Conservation (phyloP, 306 rosid species). For the Gleditsia sinensis region DNA sequence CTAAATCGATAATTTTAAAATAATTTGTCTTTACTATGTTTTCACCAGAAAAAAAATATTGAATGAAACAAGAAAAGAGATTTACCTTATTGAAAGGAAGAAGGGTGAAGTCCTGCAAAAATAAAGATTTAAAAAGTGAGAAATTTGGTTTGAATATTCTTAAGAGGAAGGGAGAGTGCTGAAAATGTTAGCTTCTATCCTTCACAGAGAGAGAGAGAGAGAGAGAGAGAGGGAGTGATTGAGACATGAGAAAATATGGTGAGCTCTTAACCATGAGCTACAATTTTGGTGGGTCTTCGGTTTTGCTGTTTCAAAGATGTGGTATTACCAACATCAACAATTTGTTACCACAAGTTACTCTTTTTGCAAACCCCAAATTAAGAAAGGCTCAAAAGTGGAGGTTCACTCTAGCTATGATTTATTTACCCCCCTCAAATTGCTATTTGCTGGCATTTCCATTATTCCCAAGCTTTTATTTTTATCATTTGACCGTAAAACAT, state of each 20-base stretch:
- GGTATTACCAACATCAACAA: background rate
- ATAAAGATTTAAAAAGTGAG: background rate
- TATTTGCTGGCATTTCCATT: background rate
- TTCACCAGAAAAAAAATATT: background rate
- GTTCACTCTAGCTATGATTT: background rate
- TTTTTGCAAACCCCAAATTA: background rate
- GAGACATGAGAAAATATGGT: background rate
- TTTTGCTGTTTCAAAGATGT: conserved; percentile 28
- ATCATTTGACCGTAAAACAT: too few relatives aligned
- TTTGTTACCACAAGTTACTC: conserved; percentile 29
- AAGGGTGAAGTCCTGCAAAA: background rate
- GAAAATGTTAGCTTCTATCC: background rate
- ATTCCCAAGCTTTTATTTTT: background rate
- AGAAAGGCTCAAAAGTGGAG: background rate
- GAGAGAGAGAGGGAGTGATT: background rate
- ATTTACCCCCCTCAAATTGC: background rate
- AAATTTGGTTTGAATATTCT: background rate
- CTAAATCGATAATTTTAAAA: too few relatives aligned
- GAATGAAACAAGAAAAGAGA: conserved; percentile 9
- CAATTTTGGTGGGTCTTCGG: background rate
- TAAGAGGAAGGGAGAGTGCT: background rate
- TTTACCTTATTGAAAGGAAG: conserved; percentile 27
- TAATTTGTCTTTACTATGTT: too few relatives aligned
- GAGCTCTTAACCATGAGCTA: background rate
- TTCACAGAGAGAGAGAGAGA: background rate